These are phyloP conservation scores for Nissolia schottii DNA, from an alignment of 306 rosid genomes.

Conservation along the genomic window DNA sequence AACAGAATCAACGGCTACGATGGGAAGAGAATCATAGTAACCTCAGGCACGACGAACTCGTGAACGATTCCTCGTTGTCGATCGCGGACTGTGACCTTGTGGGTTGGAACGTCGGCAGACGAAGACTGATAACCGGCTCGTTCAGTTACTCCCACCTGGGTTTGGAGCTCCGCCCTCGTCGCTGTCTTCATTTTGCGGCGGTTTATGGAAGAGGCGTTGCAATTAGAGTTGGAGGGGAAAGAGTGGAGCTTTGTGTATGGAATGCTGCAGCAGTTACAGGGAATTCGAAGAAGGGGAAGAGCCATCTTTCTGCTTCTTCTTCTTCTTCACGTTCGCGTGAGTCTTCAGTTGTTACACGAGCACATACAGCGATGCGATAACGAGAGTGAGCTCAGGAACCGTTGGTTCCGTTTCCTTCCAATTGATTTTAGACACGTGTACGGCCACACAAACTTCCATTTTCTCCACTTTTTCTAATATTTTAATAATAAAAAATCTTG, in stretches of 20 bases:
- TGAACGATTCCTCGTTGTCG: slow-evolving; percentile 72
- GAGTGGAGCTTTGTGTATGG: slow-evolving; percentile 24
- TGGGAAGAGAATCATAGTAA: slow-evolving; percentile 7
- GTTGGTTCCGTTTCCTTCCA: slow-evolving; percentile 24
- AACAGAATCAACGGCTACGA: neutral
- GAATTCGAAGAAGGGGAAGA: slow-evolving; percentile 40
- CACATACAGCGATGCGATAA: slow-evolving; percentile 21
- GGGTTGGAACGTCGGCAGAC: slow-evolving; percentile 43
- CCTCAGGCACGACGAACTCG: slow-evolving; percentile 92
- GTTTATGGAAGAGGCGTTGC: slow-evolving; percentile 17
- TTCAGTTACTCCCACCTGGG: slow-evolving; percentile 30
- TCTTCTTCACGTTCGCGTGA: neutral
- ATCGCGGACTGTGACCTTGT: slow-evolving; percentile 88
- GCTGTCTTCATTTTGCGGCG: slow-evolving; percentile 41
- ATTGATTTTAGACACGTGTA: slow-evolving; percentile 18
- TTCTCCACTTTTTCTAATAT: too few species aligned
- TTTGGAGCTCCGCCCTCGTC: slow-evolving; percentile 57
- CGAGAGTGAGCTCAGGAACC: slow-evolving; percentile 12
- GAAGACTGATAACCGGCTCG: slow-evolving; percentile 25
- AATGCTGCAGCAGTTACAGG: slow-evolving; percentile 42
- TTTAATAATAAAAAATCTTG: too few species aligned
- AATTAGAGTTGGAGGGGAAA: slow-evolving; percentile 1
- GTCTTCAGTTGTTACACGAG: neutral
- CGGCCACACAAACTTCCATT: neutral
- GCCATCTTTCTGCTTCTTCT: slow-evolving; percentile 39